A percentile compares a stretch with the other conserved stretches of the same genome.
These are phyloP conservation scores for Scheffersomyces spartinae DNA, from an alignment of 805 yeast species.

Conservation along the genomic window DNA sequence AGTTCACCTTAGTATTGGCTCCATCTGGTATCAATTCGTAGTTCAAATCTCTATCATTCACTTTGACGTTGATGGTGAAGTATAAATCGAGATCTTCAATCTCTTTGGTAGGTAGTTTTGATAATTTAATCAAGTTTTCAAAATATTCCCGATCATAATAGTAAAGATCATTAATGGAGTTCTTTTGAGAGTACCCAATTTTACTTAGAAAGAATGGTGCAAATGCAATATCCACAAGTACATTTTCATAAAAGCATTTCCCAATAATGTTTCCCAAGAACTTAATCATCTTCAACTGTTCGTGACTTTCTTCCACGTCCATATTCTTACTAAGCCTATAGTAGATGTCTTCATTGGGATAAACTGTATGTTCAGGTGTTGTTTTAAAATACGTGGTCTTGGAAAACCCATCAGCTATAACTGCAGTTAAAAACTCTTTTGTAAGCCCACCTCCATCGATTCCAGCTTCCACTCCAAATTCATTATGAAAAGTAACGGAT, in stretches of 20 bases:
- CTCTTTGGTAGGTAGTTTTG: conserved; percentile 42
- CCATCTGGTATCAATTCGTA: conserved; percentile 60
- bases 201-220: conserved; percentile 73
- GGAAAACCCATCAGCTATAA: conserved; percentile 56
- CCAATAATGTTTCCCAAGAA: conserved; percentile 82
- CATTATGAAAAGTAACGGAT: conserved; percentile 56
- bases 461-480: conserved; percentile 76
- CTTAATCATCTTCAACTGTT: conserved; percentile 23
- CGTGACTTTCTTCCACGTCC: conserved; percentile 16
- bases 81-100: conserved; percentile 48
- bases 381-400: conserved; percentile 26
- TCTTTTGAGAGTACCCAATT: conserved; percentile 48
- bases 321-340: conserved; percentile 18
- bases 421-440: conserved; percentile 74
- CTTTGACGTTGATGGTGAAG: conserved; percentile 49
- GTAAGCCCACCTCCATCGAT: conserved; percentile 97
- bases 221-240: conserved; percentile 71
- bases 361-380: conserved; percentile 46
- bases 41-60: conserved; percentile 24
- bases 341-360: conserved; percentile 56
- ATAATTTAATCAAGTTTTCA: conserved; percentile 48
- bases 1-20: conserved; percentile 39
- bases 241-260: conserved; percentile 76
- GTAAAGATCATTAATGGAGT: conserved; percentile 69
- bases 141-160: conserved; percentile 62